Percentiles rank a stretch among this genome's conserved stretches.
phyloP scores from a whole-genome alignment of 768 basidiomycete genomes.

The Russula abietina region DNA sequence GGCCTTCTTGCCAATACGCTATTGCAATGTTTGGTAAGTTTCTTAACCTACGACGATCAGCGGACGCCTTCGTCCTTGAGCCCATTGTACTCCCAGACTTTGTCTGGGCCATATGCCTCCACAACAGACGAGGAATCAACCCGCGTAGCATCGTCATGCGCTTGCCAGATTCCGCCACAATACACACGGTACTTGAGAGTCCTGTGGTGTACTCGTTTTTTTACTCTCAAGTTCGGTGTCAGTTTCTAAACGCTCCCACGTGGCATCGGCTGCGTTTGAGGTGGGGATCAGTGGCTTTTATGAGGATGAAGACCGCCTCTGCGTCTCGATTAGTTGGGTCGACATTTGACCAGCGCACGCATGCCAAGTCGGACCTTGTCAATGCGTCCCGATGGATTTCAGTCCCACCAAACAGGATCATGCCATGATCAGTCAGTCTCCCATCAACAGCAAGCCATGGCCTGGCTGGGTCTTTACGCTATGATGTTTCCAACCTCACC shows the following conservation, averaged over 20 bases:
- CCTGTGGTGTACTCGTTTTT: too few species aligned
- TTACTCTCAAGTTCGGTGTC: conserved; percentile 19
- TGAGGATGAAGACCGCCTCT: conserved; percentile 21
- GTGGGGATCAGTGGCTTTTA: conserved; percentile 24
- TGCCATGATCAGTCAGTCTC: conserved; percentile 14
- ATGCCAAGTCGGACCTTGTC: conserved; percentile 12
- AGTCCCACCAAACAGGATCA: conserved; percentile 22
- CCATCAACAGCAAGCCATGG: conserved; percentile 16
- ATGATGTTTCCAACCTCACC: conserved; percentile 49
- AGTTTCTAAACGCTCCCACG: conserved; percentile 19
- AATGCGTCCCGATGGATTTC: conserved; percentile 22
- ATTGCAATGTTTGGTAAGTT: conserved; percentile 17
- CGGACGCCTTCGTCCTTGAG: too few species aligned
- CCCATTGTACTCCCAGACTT: too few species aligned
- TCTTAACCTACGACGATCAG: too few species aligned
- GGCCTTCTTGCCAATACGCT: conserved; percentile 10
- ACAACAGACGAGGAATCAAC: too few species aligned
- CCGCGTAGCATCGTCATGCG: too few species aligned
- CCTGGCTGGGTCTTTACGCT: too few species aligned
- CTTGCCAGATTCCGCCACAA: too few species aligned
- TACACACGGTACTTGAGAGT: too few species aligned
- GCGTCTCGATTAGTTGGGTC: conserved; percentile 26
- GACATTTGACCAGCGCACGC: conserved; percentile 8
- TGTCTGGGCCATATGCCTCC: too few species aligned
- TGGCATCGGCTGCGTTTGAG: conserved; percentile 19